A percentile compares a stretch with the other conserved stretches of the same genome.
These are phyloP conservation scores for Globisporangium spiculum DNA, from an alignment of 352 stramenopile genomes.

Conservation along the genomic window DNA sequence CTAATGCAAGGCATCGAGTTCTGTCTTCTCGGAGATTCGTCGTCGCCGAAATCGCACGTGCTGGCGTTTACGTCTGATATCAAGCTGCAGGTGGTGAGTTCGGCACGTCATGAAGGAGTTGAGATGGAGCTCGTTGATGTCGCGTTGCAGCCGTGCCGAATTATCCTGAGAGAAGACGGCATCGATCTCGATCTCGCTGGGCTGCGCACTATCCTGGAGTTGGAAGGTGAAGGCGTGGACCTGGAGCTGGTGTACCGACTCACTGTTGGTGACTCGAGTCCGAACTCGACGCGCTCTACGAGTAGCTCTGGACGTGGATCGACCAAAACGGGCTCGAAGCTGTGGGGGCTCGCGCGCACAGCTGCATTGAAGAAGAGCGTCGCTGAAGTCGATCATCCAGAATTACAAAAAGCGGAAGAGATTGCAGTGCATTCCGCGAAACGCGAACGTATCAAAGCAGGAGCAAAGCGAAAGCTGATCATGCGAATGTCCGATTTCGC, in stretches of 20 bases:
- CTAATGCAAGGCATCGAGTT: conserved; percentile 60
- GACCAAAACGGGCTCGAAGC: conserved; percentile 34
- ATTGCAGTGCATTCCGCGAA: conserved; percentile 20
- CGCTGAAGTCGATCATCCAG: conserved; percentile 53
- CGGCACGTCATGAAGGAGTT: conserved; percentile 57
- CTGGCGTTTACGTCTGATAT: conserved; percentile 81
- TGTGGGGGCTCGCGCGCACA: conserved; percentile 61
- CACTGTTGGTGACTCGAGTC: conserved; percentile 39
- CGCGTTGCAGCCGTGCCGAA: conserved; percentile 68
- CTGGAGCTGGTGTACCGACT: conserved; percentile 74
- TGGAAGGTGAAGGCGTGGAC: conserved; percentile 86
- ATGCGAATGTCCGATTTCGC: conserved; percentile 86
- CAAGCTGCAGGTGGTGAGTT: conserved; percentile 60
- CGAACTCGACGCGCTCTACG: conserved; percentile 15
- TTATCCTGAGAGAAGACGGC: conserved; percentile 56
- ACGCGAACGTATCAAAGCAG: conserved; percentile 49
- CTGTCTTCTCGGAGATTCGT: conserved; percentile 77
- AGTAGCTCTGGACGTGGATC: conserved; percentile 7
- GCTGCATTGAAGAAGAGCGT: conserved; percentile 56
- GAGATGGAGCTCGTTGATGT: conserved; percentile 79
- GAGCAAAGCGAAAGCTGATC: conserved; percentile 56
- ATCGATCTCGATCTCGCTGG: conserved; percentile 78
- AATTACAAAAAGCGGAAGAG: conserved; percentile 37
- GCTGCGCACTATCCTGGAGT: conserved; percentile 74
- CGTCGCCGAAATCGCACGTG: conserved; percentile 66